A percentile compares a stretch with the other conserved stretches of the same genome.
These are phyloP conservation scores for Lodderomyces parapsilosis DNA, from an alignment of 1,139 yeast genomes.

Conservation along the genomic window DNA sequence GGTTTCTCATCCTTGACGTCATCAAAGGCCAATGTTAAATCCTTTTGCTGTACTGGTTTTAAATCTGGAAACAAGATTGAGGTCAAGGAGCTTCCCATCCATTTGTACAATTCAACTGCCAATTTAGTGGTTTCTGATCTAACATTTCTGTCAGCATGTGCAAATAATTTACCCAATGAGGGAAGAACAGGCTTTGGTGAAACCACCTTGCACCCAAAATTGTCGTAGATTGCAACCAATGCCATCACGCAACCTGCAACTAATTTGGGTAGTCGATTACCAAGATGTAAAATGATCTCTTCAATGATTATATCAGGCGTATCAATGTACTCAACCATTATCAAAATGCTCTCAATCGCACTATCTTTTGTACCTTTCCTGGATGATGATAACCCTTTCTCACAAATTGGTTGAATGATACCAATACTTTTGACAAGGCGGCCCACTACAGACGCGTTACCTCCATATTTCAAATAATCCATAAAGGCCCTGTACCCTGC, in stretches of 20 bases:
- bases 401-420: constrained; percentile 62
- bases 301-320: constrained; percentile 68
- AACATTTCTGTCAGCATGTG: constrained; percentile 85
- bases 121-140: constrained; percentile 75
- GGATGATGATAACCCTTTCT: constrained; percentile 75
- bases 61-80: constrained; percentile 63
- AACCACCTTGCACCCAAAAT: constrained; percentile 72
- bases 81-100: constrained; percentile 71
- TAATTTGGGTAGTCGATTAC: constrained; percentile 73
- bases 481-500: constrained; percentile 61
- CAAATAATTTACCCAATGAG: constrained; percentile 65
- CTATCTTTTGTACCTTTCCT: constrained; percentile 74
- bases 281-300: constrained; percentile 59
- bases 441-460: constrained; percentile 34
- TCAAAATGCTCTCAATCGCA: constrained; percentile 59
- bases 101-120: constrained; percentile 68
- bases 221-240: constrained; percentile 52
- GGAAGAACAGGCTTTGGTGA: constrained; percentile 62
- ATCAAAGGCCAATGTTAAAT: constrained; percentile 71
- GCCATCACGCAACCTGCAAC: constrained; percentile 68
- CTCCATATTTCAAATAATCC: constrained; percentile 62
- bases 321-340: constrained; percentile 61
- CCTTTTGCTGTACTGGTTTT: constrained; percentile 92
- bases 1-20: constrained; percentile 44
- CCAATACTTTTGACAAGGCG: constrained; percentile 34